A percentile compares a stretch with the other conserved stretches of the same genome.
Conservation (phyloP, 441 rosid genomes). For the Isatis lusitanica region DNA sequence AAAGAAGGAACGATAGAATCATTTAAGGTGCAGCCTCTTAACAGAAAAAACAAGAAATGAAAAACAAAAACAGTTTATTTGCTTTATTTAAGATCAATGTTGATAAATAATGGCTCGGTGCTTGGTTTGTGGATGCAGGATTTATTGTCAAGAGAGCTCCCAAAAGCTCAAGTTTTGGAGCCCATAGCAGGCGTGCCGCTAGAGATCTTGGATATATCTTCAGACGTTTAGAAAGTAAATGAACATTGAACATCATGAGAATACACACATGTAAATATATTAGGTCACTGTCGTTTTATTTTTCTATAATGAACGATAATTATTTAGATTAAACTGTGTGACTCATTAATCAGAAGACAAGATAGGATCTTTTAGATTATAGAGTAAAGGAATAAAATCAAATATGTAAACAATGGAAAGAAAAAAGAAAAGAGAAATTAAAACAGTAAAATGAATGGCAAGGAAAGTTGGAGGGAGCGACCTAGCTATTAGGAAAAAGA, state of each 20-base stretch:
- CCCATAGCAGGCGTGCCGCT: conserved; percentile 73
- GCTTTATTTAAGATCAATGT: background rate
- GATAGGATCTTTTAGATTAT: too few species aligned
- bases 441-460: too few species aligned
- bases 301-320: background rate
- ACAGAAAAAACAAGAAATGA: background rate
- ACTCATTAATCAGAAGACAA: too few species aligned
- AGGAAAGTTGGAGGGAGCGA: too few species aligned
- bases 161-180: conserved; percentile 66
- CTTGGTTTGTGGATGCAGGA: conserved; percentile 44
- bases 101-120: conserved; percentile 5
- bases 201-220: conserved; percentile 44
- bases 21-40: conserved; percentile 57
- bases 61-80: background rate
- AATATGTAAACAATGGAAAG: too few species aligned
- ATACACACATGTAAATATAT: conserved; percentile 14
- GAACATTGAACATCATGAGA: conserved; percentile 7
- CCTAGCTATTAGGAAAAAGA: too few species aligned
- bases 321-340: too few species aligned
- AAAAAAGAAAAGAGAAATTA: too few species aligned
- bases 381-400: too few species aligned
- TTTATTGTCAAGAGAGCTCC: conserved; percentile 61
- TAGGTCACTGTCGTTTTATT: background rate
- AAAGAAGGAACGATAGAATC: conserved; percentile 74
- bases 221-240: background rate